phyloP scores from a whole-genome alignment of 1,284 basidiomycete genomes.

The Puccinia triticina region DNA sequence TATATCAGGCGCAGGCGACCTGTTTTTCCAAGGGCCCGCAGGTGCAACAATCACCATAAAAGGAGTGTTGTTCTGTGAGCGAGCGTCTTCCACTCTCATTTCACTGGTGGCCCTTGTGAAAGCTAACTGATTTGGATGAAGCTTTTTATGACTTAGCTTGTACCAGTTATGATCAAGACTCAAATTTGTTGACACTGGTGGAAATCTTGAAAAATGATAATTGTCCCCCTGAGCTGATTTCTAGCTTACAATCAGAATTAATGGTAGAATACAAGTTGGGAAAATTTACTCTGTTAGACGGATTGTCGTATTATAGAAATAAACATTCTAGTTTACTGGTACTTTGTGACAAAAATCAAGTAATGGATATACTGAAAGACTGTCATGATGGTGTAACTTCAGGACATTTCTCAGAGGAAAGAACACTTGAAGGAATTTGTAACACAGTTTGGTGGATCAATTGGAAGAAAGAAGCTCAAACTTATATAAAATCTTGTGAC shows the following conservation, averaged over 20 bases:
- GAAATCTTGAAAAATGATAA: neutral
- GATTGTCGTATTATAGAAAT: conserved; percentile 10
- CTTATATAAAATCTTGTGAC: neutral
- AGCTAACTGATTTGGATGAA: too few species aligned
- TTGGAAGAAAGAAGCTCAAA: neutral
- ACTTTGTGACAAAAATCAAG: neutral
- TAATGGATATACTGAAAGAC: neutral
- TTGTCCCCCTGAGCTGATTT: neutral
- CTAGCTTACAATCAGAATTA: neutral
- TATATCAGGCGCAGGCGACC: too few species aligned
- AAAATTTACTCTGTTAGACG: conserved; percentile 12
- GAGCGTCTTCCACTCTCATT: too few species aligned
- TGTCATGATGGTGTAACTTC: neutral
- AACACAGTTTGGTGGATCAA: neutral
- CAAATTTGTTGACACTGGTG: neutral
- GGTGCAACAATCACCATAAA: too few species aligned
- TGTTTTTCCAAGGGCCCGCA: too few species aligned
- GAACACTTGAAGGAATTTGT: neutral
- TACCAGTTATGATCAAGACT: neutral
- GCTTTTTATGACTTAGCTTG: too few species aligned
- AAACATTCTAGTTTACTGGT: conserved; percentile 14
- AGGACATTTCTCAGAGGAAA: conserved; percentile 20
- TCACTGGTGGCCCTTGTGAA: too few species aligned
- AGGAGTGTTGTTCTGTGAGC: too few species aligned
- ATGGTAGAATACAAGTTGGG: neutral